Percentiles rank a stretch among this genome's conserved stretches.
These are phyloP conservation scores for Rhododendron kiyosumense DNA, from an alignment of 148 eudicot species.

Conservation along the genomic window DNA sequence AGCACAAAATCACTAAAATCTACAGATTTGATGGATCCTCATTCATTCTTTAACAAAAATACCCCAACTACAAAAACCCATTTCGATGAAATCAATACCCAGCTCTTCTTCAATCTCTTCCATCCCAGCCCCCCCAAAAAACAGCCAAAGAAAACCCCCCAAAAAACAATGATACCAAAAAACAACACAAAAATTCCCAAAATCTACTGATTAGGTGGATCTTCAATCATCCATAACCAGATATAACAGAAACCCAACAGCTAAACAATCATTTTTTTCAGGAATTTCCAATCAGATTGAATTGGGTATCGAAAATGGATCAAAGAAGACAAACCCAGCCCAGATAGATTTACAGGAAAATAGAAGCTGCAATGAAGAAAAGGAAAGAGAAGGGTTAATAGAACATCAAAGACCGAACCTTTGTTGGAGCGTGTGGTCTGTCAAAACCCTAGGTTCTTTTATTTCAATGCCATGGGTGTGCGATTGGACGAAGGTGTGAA, in stretches of 20 bases:
- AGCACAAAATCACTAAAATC: slow-evolving; percentile 1
- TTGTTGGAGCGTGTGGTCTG: slow-evolving; percentile 17
- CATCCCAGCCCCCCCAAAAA: neutral
- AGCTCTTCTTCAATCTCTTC: neutral
- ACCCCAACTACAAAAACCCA: neutral
- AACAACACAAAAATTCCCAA: neutral
- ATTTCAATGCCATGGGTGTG: slow-evolving; percentile 11
- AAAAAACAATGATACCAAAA: neutral
- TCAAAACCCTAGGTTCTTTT: slow-evolving; percentile 48
- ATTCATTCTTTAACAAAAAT: slow-evolving; percentile 1
- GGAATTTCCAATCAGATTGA: neutral
- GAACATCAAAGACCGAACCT: slow-evolving; percentile 35
- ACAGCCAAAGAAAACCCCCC: neutral
- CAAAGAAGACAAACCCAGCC: slow-evolving; percentile 8
- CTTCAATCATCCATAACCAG: neutral
- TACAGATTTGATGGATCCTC: slow-evolving; percentile 7
- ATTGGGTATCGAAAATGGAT: slow-evolving; percentile 11
- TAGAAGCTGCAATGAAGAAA: neutral
- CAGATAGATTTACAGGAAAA: slow-evolving; percentile 2
- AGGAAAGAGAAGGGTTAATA: neutral
- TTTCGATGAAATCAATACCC: neutral
- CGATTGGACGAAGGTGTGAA: slow-evolving; percentile 42
- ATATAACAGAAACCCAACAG: neutral
- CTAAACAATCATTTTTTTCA: neutral
- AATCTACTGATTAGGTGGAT: neutral